These are phyloP conservation scores for Cercospora sojina DNA, from an alignment of 2,329 filamentous ascomycete species.

Conservation along the genomic window DNA sequence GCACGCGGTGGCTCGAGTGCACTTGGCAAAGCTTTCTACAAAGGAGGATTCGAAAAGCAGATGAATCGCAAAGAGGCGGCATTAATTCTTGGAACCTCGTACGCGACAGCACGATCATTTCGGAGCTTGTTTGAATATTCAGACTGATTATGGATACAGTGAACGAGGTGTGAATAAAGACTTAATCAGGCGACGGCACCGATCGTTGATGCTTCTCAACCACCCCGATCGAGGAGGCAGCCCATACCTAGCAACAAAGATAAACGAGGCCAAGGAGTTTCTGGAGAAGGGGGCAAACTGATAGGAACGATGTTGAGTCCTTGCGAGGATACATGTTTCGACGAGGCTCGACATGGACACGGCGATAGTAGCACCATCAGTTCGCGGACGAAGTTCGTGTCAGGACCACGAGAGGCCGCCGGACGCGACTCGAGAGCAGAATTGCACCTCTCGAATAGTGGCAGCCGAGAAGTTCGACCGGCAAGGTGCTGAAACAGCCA, in stretches of 20 bases:
- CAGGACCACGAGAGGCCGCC: not conserved
- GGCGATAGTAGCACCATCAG: not conserved
- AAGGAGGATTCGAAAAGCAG: slow-evolving; percentile 93
- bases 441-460: not conserved
- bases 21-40: slow-evolving; percentile 91
- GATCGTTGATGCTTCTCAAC: slow-evolving; percentile 94
- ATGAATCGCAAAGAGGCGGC: slow-evolving; percentile 93
- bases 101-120: slow-evolving; percentile 39
- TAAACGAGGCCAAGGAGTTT: slow-evolving; percentile 97
- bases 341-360: not conserved
- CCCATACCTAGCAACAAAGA: slow-evolving; percentile 93
- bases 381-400: not conserved
- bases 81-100: slow-evolving; percentile 88
- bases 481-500: not conserved
- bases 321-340: not conserved
- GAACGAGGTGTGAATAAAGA: slow-evolving; percentile 88
- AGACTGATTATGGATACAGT: slow-evolving; percentile 48
- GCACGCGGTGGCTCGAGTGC: slow-evolving; percentile 72
- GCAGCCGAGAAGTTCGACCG: not conserved
- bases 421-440: not conserved
- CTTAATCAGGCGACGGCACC: slow-evolving; percentile 91
- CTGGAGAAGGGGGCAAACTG: slow-evolving; percentile 64
- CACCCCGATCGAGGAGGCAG: slow-evolving; percentile 96
- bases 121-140: not conserved
- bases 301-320: not conserved